Percentiles rank a stretch among this genome's conserved stretches.
Conservation (phyloP, 768 basidiomycete species). For the Rubroboletus satanas region DNA sequence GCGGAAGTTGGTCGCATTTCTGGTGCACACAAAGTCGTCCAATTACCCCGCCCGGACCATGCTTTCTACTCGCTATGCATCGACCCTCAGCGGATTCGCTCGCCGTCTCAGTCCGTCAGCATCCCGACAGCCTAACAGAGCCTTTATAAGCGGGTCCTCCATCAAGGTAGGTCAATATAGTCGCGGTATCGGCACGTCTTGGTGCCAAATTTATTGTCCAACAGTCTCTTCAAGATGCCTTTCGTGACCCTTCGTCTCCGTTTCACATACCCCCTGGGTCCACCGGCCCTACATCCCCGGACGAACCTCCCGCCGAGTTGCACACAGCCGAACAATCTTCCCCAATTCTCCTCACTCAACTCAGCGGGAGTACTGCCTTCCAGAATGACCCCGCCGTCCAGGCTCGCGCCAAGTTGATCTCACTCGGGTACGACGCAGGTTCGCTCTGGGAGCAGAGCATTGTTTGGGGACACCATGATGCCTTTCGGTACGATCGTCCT, state of each 20-base stretch:
- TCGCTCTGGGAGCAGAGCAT: slow-evolving; percentile 78
- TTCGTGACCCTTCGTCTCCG: slow-evolving; percentile 62
- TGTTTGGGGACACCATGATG: slow-evolving; percentile 78
- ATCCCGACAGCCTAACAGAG: background rate
- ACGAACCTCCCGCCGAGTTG: slow-evolving; percentile 32
- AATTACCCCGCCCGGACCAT: background rate
- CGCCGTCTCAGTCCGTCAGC: background rate
- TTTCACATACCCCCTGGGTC: slow-evolving; percentile 59
- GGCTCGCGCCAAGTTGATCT: slow-evolving; percentile 41
- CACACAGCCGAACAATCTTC: background rate
- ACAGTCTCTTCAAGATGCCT: slow-evolving; percentile 59
- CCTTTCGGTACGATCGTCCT: slow-evolving; percentile 53
- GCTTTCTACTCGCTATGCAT: background rate
- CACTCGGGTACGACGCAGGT: slow-evolving; percentile 53
- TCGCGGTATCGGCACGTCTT: background rate
- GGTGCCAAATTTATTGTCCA: background rate
- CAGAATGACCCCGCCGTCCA: slow-evolving; percentile 25
- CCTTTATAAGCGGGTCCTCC: slow-evolving; percentile 22
- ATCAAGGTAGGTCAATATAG: slow-evolving; percentile 18
- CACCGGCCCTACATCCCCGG: slow-evolving; percentile 56
- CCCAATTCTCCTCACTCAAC: slow-evolving; percentile 1
- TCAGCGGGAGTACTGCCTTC: background rate
- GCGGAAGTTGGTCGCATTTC: too few relatives aligned
- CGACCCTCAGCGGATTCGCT: background rate
- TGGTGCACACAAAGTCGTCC: background rate